Evolutionary conservation across 225 moss, liverwort and hornwort genomes (phyloP), one percentile per base, ranked within the genome.

Genomic region (Asterella californica): DNA sequence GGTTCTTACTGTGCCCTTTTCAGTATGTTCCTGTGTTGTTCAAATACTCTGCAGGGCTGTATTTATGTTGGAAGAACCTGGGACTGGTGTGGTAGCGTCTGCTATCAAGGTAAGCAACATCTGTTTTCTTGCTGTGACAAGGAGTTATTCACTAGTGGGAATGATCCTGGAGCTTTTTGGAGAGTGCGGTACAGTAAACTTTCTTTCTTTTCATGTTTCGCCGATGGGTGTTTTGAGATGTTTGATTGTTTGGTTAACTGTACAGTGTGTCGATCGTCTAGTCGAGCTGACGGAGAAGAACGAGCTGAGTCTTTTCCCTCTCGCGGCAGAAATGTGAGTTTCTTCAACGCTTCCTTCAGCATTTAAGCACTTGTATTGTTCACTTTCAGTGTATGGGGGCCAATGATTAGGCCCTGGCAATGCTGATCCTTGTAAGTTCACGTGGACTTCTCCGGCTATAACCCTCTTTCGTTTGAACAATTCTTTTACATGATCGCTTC

Each of bases 281-380:
- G 79, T 88, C 82, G 90, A 94, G 70, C 83, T 88, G 53, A 91
- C 94, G 42, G 92, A 90, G 71, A 89, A 79, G 78, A 94, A 92
- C 82, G 92, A 91, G 76, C 82, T 85, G 53, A 91, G 85, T 52
- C 81, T 91, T 76, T 94, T 91, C 72, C 94, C 89, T 52, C 82
- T 12, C 42, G 84, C 88, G 32, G 82, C 79, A 65, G 94, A 92
- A 75, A 78, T 82, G 94, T 94, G 82, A 88, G 82, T 87, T 57
- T n/a, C 55, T 55, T 78, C 57, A 57, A 27, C 15, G 9, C 15
- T 61, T 74, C 32, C 46, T 70, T 46, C 54, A 54, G 8, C 54
- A n/a, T n/a, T n/a, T n/a, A n/a, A 42, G 42, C 42, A 42, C 42
- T 52, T 52, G 10, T 52, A 52, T 52, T 52, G 17, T 52, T 52